Conservation (phyloP, 768 basidiomycete genomes). For the Phaffia tasmanica region DNA sequence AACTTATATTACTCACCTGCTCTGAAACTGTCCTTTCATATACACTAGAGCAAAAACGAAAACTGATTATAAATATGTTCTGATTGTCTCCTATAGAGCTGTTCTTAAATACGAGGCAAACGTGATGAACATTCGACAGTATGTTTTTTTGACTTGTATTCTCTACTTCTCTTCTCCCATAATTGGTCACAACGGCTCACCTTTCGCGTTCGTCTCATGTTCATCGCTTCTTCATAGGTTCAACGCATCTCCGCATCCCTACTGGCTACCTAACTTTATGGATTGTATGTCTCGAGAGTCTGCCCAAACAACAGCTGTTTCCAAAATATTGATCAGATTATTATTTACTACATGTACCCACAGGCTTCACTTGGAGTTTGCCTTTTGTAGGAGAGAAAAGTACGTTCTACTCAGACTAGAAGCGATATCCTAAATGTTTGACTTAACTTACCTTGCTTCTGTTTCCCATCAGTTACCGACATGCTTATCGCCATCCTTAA, state of each 20-base stretch:
- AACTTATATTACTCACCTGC: not conserved
- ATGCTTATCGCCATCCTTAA: slow-evolving; percentile 96
- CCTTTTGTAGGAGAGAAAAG: slow-evolving; percentile 99
- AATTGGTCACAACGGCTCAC: not conserved
- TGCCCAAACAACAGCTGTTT: no score
- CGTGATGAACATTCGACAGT: slow-evolving; percentile 38
- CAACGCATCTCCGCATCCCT: slow-evolving; percentile 24
- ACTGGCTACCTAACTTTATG: slow-evolving; percentile 86
- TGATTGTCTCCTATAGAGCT: slow-evolving; percentile 40
- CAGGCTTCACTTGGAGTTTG: slow-evolving; percentile 92
- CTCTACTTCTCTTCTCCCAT: not conserved
- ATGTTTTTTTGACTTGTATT: not conserved
- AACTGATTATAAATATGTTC: not conserved
- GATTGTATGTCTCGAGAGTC: slow-evolving; percentile 40
- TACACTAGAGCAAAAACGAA: no score
- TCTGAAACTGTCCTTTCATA: no score
- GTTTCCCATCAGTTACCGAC: slow-evolving; percentile 63
- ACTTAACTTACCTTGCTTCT: not conserved
- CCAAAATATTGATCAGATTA: no score
- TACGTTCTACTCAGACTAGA: slow-evolving; percentile 38
- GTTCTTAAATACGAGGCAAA: slow-evolving; percentile 99
- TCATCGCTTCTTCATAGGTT: slow-evolving; percentile 15
- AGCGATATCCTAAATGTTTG: not conserved
- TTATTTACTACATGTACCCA: no score
- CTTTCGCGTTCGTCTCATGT: slow-evolving; percentile 33